A percentile compares a stretch with the other conserved stretches of the same genome.
Evolutionary conservation across 305 asterid genomes (phyloP).

Genomic region (Monarda citriodora): DNA sequence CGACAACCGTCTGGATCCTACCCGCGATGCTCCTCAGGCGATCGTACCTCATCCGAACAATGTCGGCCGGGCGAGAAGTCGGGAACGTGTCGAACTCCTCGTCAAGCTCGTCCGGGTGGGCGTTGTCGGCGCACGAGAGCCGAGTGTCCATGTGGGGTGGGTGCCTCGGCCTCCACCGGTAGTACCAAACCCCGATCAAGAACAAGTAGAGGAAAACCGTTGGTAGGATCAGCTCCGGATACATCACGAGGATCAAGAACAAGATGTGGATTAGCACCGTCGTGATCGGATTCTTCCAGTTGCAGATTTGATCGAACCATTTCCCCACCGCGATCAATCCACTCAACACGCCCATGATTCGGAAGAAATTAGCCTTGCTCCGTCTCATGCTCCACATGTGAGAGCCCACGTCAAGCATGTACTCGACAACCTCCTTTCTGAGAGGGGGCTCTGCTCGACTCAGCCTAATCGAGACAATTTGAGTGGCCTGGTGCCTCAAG

Average conservation of each 20-base stretch:
- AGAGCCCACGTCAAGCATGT: constrained; percentile 73
- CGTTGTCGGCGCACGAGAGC: constrained; percentile 61
- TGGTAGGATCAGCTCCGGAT: constrained; percentile 67
- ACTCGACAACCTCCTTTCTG: constrained; percentile 78
- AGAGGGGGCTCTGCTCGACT: constrained; percentile 79
- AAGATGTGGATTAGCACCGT: constrained; percentile 63
- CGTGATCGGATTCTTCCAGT: constrained; percentile 73
- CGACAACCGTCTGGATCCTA: constrained; percentile 72
- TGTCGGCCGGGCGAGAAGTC: constrained; percentile 55
- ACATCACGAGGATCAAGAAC: constrained; percentile 61
- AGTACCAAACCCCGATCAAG: constrained; percentile 70
- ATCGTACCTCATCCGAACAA: constrained; percentile 70
- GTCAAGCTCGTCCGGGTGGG: constrained; percentile 64
- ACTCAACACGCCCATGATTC: constrained; percentile 62
- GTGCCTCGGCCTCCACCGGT: constrained; percentile 69
- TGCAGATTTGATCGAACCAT: constrained; percentile 76
- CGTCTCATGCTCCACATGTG: constrained; percentile 91
- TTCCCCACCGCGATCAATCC: constrained; percentile 58
- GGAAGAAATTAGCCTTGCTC: constrained; percentile 71
- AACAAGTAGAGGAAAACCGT: constrained; percentile 67
- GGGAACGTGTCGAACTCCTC: constrained; percentile 80
- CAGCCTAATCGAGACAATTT: constrained; percentile 57
- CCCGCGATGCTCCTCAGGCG: constrained; percentile 83
- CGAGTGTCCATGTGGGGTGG: constrained; percentile 86
- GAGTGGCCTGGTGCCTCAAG: constrained; percentile 78